Conservation (phyloP, 2,329 filamentous ascomycete genomes). For the Thelonectria blattea region DNA sequence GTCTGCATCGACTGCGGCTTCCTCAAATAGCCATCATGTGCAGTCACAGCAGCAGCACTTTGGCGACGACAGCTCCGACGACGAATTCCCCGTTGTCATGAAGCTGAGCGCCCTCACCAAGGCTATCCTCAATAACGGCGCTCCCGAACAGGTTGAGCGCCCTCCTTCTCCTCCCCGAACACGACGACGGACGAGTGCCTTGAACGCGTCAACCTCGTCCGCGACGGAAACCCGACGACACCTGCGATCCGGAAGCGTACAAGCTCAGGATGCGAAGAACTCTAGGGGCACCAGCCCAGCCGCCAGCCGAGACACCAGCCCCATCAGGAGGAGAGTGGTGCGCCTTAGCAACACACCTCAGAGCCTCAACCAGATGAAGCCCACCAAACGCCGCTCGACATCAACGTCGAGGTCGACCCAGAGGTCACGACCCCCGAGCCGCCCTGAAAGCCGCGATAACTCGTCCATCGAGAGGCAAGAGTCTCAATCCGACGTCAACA, state of each 20-base stretch:
- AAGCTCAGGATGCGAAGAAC: slow-evolving; percentile 45
- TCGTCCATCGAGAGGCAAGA: slow-evolving; percentile 48
- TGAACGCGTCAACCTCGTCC: slow-evolving; percentile 53
- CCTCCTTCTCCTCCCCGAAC: slow-evolving; percentile 54
- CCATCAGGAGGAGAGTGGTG: slow-evolving; percentile 62
- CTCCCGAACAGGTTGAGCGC: slow-evolving; percentile 51
- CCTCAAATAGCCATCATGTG: slow-evolving; percentile 45
- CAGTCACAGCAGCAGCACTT: slow-evolving; percentile 57
- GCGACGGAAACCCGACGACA: slow-evolving; percentile 52
- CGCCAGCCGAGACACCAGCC: slow-evolving; percentile 57
- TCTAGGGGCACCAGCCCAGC: slow-evolving; percentile 53
- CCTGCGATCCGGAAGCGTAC: slow-evolving; percentile 55
- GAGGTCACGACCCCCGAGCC: slow-evolving; percentile 43
- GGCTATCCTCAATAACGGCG: slow-evolving; percentile 74
- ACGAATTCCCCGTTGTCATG: slow-evolving; percentile 89
- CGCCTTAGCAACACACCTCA: slow-evolving; percentile 60
- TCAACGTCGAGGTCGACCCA: slow-evolving; percentile 52
- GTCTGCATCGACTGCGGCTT: slow-evolving; percentile 37
- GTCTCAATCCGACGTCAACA: slow-evolving; percentile 54
- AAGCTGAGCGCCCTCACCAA: slow-evolving; percentile 94
- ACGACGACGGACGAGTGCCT: slow-evolving; percentile 55
- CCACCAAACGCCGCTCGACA: slow-evolving; percentile 56
- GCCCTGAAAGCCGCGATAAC: slow-evolving; percentile 50
- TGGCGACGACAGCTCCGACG: slow-evolving; percentile 86
- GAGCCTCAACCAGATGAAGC: slow-evolving; percentile 48